phyloP scores from a whole-genome alignment of 2,329 filamentous ascomycete species.

The Penicillium sp. region DNA sequence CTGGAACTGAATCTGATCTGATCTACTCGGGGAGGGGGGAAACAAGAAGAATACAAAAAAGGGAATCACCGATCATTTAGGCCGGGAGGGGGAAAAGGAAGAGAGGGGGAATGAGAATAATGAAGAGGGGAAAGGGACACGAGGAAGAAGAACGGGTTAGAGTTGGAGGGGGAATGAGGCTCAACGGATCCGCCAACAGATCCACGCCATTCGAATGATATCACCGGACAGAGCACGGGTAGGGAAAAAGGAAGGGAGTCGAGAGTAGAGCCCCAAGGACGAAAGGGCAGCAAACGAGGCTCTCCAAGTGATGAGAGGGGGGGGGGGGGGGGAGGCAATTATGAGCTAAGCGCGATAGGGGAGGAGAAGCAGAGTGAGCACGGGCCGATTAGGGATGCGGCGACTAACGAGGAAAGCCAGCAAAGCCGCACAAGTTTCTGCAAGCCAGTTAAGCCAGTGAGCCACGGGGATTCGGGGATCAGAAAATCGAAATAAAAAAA shows the following conservation, averaged over 20 bases:
- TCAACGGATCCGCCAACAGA: constrained; percentile 8
- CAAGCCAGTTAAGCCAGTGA: not conserved
- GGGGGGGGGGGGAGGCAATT: not conserved
- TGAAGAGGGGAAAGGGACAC: constrained; percentile 32
- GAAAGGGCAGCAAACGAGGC: not conserved
- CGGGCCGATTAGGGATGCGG: constrained; percentile 1
- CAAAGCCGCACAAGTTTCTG: not conserved
- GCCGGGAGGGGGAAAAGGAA: constrained; percentile 20
- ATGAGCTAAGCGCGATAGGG: constrained; percentile 6
- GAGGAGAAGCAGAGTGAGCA: not conserved
- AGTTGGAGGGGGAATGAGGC: constrained; percentile 4
- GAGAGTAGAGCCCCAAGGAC: not conserved
- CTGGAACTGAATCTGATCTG: not conserved
- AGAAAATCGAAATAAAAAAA: not conserved
- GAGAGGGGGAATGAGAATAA: constrained; percentile 31
- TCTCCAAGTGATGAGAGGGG: not conserved
- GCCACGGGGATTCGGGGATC: not conserved
- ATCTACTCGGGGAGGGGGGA: not conserved
- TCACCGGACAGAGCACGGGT: not conserved
- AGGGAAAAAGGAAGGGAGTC: constrained; percentile 20
- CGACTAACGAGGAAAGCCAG: not conserved
- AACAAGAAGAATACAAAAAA: not conserved
- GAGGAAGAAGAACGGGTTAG: constrained; percentile 24
- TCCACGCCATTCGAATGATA: constrained; percentile 18
- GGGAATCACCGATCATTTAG: not conserved